Evolutionary conservation across 768 basidiomycete genomes (phyloP).

Genomic region (Mycena chlorophos): DNA sequence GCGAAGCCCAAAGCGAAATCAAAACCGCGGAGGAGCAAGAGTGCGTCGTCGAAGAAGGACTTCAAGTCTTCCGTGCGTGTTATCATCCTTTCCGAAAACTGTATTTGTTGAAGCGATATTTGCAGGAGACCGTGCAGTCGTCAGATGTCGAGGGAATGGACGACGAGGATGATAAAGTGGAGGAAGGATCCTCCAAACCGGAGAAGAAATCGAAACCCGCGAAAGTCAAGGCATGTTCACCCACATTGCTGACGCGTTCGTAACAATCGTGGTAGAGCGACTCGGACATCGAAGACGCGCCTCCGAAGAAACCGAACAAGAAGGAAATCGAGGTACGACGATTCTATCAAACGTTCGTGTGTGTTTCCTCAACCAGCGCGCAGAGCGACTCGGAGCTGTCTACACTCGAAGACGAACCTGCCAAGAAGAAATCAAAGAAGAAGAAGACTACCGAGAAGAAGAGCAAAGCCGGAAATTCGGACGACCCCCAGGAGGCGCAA

Average conservation of each 20-base stretch:
- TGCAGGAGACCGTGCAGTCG: conserved; percentile 35
- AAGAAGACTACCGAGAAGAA: conserved; percentile 37
- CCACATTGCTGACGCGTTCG: neutral
- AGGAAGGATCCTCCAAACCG: conserved; percentile 1
- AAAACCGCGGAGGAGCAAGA: conserved; percentile 11
- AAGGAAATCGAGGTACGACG: conserved; percentile 1
- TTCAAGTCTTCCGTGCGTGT: conserved; percentile 42
- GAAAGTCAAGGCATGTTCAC: neutral
- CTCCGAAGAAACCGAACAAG: neutral
- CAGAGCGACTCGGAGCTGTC: conserved; percentile 64
- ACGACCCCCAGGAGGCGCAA: conserved; percentile 60
- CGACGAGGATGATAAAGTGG: neutral
- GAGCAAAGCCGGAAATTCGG: conserved; percentile 36
- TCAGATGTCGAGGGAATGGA: conserved; percentile 40
- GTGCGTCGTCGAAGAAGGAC: conserved; percentile 18
- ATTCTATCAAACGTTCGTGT: conserved; percentile 1
- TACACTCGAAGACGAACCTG: conserved; percentile 58
- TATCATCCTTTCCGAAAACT: neutral
- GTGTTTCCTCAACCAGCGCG: neutral
- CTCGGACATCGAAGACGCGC: neutral
- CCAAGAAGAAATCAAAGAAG: conserved; percentile 42
- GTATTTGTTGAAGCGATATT: neutral
- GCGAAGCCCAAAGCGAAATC: conserved; percentile 10
- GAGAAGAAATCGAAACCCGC: too few species aligned
- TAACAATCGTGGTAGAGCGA: neutral